Evolutionary conservation across 1,139 yeast species (phyloP).

Genomic region (Blastobotrys malaysiensis): DNA sequence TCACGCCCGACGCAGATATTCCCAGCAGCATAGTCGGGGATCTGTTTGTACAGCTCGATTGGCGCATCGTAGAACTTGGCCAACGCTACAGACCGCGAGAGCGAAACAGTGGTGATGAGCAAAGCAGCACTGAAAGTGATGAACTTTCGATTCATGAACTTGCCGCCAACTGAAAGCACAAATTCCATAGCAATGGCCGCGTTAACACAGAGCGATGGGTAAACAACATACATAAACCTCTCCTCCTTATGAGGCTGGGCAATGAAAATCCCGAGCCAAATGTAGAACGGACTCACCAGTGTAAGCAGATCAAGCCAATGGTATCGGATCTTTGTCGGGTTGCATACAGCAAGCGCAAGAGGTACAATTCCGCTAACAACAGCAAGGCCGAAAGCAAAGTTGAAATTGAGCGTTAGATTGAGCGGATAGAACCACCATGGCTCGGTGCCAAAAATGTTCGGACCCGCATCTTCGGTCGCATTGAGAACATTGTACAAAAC

Average conservation of each 20-base stretch:
- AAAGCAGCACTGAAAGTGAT: neutral
- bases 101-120: constrained; percentile 17
- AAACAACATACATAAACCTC: constrained; percentile 80
- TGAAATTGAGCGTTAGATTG: constrained; percentile 71
- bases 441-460: constrained; percentile 86
- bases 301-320: constrained; percentile 7
- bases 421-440: constrained; percentile 69
- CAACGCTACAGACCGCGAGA: constrained; percentile 33
- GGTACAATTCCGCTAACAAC: constrained; percentile 35
- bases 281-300: constrained; percentile 39
- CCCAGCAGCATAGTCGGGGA: constrained; percentile 35
- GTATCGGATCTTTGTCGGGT: constrained; percentile 5
- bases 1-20: constrained; percentile 87
- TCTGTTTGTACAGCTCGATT: constrained; percentile 26
- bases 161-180: constrained; percentile 27
- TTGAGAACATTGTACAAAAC: constrained; percentile 77
- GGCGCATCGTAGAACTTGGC: constrained; percentile 35
- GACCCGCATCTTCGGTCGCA: constrained; percentile 64
- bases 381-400: constrained; percentile 48
- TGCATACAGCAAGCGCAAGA: constrained; percentile 10
- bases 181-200: constrained; percentile 49
- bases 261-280: constrained; percentile 67
- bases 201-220: constrained; percentile 58
- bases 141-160: constrained; percentile 1
- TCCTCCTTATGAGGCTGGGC: constrained; percentile 91